Conservation (phyloP, 139 green algal species). For the Mesostigma viride region DNA sequence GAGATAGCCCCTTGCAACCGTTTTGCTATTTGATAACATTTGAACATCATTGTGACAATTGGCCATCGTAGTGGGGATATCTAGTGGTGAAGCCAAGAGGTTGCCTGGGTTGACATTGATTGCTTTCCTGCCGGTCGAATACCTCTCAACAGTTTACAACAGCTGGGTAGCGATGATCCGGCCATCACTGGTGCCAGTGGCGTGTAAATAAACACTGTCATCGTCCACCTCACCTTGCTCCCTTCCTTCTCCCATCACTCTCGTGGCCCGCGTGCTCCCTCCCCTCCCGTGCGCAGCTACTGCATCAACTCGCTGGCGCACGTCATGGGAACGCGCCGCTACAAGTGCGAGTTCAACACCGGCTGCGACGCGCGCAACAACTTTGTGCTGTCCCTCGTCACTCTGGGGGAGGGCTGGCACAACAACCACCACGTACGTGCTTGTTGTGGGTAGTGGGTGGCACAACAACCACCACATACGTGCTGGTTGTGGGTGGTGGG, state of each 20-base stretch:
- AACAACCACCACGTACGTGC: slow-evolving; percentile 41
- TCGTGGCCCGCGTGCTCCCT: background rate
- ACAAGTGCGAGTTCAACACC: slow-evolving; percentile 29
- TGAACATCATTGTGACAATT: too few relatives aligned
- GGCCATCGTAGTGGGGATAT: too few relatives aligned
- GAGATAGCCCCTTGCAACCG: too few relatives aligned
- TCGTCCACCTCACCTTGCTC: background rate
- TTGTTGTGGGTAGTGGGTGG: slow-evolving; percentile 30
- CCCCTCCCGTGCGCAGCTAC: slow-evolving; percentile 14
- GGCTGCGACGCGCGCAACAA: slow-evolving; percentile 33
- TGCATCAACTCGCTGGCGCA: slow-evolving; percentile 35
- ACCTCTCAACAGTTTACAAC: too few relatives aligned
- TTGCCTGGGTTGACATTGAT: too few relatives aligned
- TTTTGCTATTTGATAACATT: too few relatives aligned
- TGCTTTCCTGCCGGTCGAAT: too few relatives aligned
- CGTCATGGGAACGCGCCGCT: slow-evolving; percentile 21
- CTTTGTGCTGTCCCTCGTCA: slow-evolving; percentile 21
- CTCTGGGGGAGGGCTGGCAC: slow-evolving; percentile 34
- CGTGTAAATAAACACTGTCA: background rate
- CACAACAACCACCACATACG: slow-evolving; percentile 40
- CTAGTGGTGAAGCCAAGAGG: too few relatives aligned
- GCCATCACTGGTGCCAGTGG: background rate
- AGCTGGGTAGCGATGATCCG: background rate
- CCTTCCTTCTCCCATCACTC: background rate
- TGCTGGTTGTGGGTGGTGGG: slow-evolving; percentile 29